phyloP scores from a whole-genome alignment of 2,329 filamentous ascomycete species.

The Apiospora arundinis region DNA sequence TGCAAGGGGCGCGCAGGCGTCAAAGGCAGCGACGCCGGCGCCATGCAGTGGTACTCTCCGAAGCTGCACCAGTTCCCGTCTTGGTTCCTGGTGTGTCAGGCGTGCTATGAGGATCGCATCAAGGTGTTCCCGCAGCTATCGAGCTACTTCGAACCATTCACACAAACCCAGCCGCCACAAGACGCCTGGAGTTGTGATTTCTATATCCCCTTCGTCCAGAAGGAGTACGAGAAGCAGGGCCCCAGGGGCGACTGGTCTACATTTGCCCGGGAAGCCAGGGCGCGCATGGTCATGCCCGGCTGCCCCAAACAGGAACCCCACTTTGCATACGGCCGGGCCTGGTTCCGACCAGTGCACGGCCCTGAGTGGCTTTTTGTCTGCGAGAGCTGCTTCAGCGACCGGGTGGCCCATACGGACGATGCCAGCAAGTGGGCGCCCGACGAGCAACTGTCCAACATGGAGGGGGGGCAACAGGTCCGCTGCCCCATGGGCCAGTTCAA shows the following conservation, averaged over 20 bases:
- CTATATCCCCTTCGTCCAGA: constrained; percentile 38
- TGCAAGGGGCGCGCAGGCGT: constrained; percentile 31
- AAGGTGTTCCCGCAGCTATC: constrained; percentile 23
- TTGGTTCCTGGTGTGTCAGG: constrained; percentile 31
- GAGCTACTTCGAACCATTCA: constrained; percentile 7
- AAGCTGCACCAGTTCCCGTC: constrained; percentile 25
- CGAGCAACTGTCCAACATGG: constrained; percentile 23
- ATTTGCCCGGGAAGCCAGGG: constrained; percentile 41
- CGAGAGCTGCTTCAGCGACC: constrained; percentile 46
- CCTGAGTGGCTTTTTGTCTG: constrained; percentile 41
- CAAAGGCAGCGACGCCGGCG: constrained; percentile 25
- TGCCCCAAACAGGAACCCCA: constrained; percentile 36
- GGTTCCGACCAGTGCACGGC: constrained; percentile 40
- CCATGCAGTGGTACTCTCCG: constrained; percentile 30
- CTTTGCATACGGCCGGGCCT: constrained; percentile 35
- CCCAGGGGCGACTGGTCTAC: constrained; percentile 38
- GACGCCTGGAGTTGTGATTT: constrained; percentile 41
- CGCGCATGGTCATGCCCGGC: constrained; percentile 33
- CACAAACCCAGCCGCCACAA: background rate
- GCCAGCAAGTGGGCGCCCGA: constrained; percentile 34
- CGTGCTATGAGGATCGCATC: constrained; percentile 34
- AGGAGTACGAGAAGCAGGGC: constrained; percentile 36
- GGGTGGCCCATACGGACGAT: constrained; percentile 40
- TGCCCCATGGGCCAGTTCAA: constrained; percentile 42
- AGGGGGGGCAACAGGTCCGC: constrained; percentile 25